Conservation (phyloP, 495 filamentous ascomycete genomes). For the Lophium mytilinum region DNA sequence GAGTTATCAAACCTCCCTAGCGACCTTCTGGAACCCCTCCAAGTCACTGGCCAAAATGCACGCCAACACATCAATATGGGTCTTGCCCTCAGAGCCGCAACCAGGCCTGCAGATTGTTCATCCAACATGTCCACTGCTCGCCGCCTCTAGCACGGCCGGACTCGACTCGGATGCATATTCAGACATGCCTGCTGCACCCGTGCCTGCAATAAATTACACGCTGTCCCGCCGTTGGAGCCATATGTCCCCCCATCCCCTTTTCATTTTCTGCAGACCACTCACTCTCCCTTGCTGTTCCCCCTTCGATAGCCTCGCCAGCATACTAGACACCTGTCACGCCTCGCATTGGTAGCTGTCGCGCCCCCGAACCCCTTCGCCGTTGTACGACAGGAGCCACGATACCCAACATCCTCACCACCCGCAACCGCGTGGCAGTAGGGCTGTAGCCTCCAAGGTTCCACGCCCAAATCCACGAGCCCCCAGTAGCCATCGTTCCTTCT, state of each 20-base stretch:
- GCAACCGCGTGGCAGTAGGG: conserved; percentile 20
- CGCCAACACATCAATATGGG: conserved; percentile 81
- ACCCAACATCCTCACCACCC: conserved; percentile 19
- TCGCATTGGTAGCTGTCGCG: conserved; percentile 29
- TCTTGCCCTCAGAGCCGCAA: conserved; percentile 32
- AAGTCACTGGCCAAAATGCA: conserved; percentile 62
- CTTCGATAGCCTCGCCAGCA: conserved; percentile 20
- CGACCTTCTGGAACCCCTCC: conserved; percentile 24
- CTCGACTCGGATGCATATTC: conserved; percentile 24
- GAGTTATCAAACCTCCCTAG: conserved; percentile 15
- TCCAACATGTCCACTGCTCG: conserved; percentile 26
- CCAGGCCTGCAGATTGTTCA: conserved; percentile 29
- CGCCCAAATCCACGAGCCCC: conserved; percentile 8
- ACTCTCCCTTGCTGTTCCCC: conserved; percentile 26
- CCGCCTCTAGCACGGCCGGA: conserved; percentile 13
- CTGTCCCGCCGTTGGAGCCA: conserved; percentile 22
- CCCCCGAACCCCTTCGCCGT: conserved; percentile 20
- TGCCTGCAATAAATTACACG: conserved; percentile 27
- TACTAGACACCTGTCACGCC: conserved; percentile 22
- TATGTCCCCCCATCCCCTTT: conserved; percentile 22
- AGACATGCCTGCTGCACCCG: conserved; percentile 23
- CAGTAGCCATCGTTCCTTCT: conserved; percentile 4
- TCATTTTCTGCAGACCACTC: conserved; percentile 26
- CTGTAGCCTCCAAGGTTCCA: conserved; percentile 8
- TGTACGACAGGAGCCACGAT: conserved; percentile 27